Evolutionary conservation across 2,329 filamentous ascomycete species (phyloP).

Genomic region (Exophiala mesophila): DNA sequence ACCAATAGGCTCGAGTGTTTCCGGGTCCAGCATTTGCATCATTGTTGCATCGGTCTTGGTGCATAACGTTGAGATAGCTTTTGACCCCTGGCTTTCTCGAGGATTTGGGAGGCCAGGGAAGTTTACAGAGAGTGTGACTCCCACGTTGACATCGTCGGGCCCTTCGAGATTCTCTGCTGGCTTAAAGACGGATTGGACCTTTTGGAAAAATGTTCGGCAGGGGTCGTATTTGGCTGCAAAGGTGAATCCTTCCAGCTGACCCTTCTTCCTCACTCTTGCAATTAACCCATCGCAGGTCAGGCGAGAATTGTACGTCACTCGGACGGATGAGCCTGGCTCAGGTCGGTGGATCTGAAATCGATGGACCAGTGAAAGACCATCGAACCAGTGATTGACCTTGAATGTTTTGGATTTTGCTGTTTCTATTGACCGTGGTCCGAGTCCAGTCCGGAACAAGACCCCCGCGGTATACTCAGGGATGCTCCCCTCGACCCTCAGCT

Average conservation of each 20-base stretch:
- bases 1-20: slow-evolving; percentile 68
- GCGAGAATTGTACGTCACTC: slow-evolving; percentile 67
- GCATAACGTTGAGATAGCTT: slow-evolving; percentile 47
- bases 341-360: slow-evolving; percentile 62
- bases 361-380: slow-evolving; percentile 63
- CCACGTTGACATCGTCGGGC: slow-evolving; percentile 51
- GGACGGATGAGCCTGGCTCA: slow-evolving; percentile 30
- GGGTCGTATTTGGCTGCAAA: slow-evolving; percentile 72
- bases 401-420: slow-evolving; percentile 55
- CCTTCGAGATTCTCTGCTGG: slow-evolving; percentile 22
- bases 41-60: slow-evolving; percentile 55
- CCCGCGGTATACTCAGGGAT: slow-evolving; percentile 71
- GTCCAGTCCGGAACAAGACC: slow-evolving; percentile 68
- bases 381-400: slow-evolving; percentile 71
- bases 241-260: slow-evolving; percentile 52
- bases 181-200: slow-evolving; percentile 60
- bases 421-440: slow-evolving; percentile 60
- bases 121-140: slow-evolving; percentile 62
- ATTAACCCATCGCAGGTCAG: slow-evolving; percentile 62
- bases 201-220: slow-evolving; percentile 67
- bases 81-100: slow-evolving; percentile 21
- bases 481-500: slow-evolving; percentile 57
- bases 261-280: slow-evolving; percentile 56
- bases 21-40: slow-evolving; percentile 60
- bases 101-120: slow-evolving; percentile 51